phyloP scores from a whole-genome alignment of 2,329 filamentous ascomycete species.

The Calonectria honghensis region DNA sequence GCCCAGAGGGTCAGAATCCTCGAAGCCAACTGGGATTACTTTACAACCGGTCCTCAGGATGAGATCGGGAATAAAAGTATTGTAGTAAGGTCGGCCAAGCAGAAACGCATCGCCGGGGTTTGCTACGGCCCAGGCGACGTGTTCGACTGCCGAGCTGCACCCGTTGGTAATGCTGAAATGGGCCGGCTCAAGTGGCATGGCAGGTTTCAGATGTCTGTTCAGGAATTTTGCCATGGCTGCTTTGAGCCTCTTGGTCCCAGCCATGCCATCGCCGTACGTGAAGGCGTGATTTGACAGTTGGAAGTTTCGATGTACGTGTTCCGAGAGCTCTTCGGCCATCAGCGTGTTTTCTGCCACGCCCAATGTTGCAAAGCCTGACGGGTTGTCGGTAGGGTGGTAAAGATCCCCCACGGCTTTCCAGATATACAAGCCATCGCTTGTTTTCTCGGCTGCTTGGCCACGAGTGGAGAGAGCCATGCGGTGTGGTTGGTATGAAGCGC shows the following conservation, averaged over 20 bases:
- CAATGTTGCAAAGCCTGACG: background rate
- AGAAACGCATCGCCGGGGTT: background rate
- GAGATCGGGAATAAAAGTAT: background rate
- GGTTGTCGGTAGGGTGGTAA: background rate
- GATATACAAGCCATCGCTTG: background rate
- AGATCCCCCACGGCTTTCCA: background rate
- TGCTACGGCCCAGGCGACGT: background rate
- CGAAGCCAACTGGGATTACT: background rate
- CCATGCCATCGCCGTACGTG: background rate
- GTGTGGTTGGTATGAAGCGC: no score
- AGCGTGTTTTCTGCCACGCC: background rate
- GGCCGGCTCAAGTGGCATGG: background rate
- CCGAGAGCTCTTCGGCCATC: background rate
- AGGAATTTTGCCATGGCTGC: background rate
- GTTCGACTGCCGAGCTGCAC: background rate
- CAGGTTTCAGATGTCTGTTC: background rate
- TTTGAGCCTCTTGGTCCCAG: background rate
- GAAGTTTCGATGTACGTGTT: background rate
- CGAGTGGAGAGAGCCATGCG: no score
- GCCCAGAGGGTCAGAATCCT: background rate
- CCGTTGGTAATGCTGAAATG: background rate
- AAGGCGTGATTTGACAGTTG: background rate
- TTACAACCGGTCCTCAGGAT: background rate
- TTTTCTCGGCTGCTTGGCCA: background rate
- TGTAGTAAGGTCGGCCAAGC: background rate